Evolutionary conservation across 192 early-diverging fungal species (phyloP).

Genomic region (Coemansia sp.): DNA sequence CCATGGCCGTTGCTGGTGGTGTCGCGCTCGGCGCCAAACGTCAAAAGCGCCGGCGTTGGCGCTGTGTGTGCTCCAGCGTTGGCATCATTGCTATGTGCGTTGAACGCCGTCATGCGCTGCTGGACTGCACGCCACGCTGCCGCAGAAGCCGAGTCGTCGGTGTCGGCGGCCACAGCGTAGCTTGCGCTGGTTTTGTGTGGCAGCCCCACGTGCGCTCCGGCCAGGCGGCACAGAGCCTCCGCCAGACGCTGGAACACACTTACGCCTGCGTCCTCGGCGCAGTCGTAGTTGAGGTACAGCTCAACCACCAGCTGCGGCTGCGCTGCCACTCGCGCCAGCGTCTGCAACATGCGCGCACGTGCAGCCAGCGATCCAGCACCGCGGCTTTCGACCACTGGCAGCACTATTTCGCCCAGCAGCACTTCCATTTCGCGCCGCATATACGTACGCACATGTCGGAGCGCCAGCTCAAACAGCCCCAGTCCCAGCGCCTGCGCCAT

Average conservation of each 20-base stretch:
- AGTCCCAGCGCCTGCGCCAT: conserved; percentile 78
- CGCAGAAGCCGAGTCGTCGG: conserved; percentile 10
- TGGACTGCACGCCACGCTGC: conserved; percentile 49
- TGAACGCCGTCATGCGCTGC: conserved; percentile 44
- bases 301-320: conserved; percentile 83
- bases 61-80: conserved; percentile 6
- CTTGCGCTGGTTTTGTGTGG: conserved; percentile 29
- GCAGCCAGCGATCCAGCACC: conserved; percentile 59
- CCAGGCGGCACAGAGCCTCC: conserved; percentile 39
- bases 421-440: conserved; percentile 87
- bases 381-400: conserved; percentile 84
- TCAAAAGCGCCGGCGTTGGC: conserved; percentile 18
- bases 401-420: conserved; percentile 83
- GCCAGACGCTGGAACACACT: conserved; percentile 91
- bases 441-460: conserved; percentile 64
- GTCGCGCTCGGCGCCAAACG: conserved; percentile 13
- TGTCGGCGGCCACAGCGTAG: conserved; percentile 27
- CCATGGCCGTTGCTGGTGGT: neutral
- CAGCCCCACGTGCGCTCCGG: conserved; percentile 17
- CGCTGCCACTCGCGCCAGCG: conserved; percentile 63
- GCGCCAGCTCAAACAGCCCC: conserved; percentile 77
- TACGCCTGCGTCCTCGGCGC: conserved; percentile 73
- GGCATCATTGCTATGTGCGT: conserved; percentile 4
- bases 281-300: conserved; percentile 94
- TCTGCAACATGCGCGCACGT: conserved; percentile 69